A percentile compares a stretch with the other conserved stretches of the same genome.
phyloP scores from a whole-genome alignment of 2,329 filamentous ascomycete species.

The Curvularia hawaiiensis region DNA sequence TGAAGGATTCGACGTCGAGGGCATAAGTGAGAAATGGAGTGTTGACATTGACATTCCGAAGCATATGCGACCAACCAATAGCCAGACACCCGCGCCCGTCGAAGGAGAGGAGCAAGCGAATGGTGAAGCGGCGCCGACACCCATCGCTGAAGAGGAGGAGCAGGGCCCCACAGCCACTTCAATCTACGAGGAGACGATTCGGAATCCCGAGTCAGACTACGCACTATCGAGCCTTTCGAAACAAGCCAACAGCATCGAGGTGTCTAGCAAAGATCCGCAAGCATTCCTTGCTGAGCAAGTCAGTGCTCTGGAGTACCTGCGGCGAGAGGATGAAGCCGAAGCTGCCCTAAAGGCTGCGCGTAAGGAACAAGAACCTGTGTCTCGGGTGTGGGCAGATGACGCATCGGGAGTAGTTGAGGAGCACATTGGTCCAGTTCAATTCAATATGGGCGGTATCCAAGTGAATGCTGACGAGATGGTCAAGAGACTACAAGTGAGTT shows the following conservation, averaged over 20 bases:
- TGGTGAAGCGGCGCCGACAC: slow-evolving; percentile 11
- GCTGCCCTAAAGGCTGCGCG: slow-evolving; percentile 49
- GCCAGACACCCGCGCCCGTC: slow-evolving; percentile 17
- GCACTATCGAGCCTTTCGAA: slow-evolving; percentile 48
- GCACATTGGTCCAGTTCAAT: slow-evolving; percentile 92
- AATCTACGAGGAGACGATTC: slow-evolving; percentile 79
- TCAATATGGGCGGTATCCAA: slow-evolving; percentile 98
- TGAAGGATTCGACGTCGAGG: slow-evolving; percentile 91
- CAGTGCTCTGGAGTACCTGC: slow-evolving; percentile 71
- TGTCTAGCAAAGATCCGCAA: slow-evolving; percentile 76
- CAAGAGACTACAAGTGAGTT: slow-evolving; percentile 75
- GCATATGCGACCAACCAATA: slow-evolving; percentile 33
- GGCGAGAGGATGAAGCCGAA: slow-evolving; percentile 63
- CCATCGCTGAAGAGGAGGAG: slow-evolving; percentile 19
- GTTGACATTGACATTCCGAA: slow-evolving; percentile 69
- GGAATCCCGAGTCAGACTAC: slow-evolving; percentile 68
- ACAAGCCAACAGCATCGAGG: slow-evolving; percentile 58
- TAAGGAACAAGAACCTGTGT: slow-evolving; percentile 41
- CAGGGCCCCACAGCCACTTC: slow-evolving; percentile 65
- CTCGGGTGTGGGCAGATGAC: slow-evolving; percentile 32
- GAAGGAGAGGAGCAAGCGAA: slow-evolving; percentile 22
- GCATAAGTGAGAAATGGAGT: slow-evolving; percentile 82
- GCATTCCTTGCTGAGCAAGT: slow-evolving; percentile 77
- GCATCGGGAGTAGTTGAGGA: slow-evolving; percentile 49
- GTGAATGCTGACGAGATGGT: slow-evolving; percentile 95